A percentile compares a stretch with the other conserved stretches of the same genome.
Conservation (phyloP, 805 yeast genomes). For the Zygosaccharomyces pseudorouxii region DNA sequence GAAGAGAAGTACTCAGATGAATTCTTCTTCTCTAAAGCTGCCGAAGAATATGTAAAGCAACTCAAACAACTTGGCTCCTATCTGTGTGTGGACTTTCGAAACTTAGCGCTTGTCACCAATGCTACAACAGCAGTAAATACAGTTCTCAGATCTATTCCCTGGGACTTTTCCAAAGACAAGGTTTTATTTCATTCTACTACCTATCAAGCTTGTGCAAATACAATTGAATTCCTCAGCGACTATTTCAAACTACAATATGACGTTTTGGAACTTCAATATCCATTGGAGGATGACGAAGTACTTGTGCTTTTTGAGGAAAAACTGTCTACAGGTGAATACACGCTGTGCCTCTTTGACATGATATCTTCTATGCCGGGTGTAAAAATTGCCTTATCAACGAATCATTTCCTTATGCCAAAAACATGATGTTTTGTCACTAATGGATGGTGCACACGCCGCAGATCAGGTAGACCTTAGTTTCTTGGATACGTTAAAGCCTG, state of each 20-base stretch:
- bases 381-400: constrained; percentile 49
- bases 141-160: constrained; percentile 49
- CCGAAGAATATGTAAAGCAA: constrained; percentile 33
- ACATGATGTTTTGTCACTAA: constrained; percentile 46
- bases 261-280: constrained; percentile 41
- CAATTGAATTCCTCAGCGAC: constrained; percentile 40
- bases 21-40: constrained; percentile 34
- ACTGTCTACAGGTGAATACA: constrained; percentile 29
- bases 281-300: constrained; percentile 42
- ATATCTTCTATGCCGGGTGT: constrained; percentile 64
- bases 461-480: constrained; percentile 48
- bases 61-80: constrained; percentile 39
- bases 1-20: constrained; percentile 45
- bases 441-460: constrained; percentile 71
- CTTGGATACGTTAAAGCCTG: constrained; percentile 45
- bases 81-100: constrained; percentile 43
- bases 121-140: constrained; percentile 60
- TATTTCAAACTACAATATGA: constrained; percentile 36
- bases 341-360: constrained; percentile 50
- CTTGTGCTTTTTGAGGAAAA: constrained; percentile 33
- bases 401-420: constrained; percentile 44
- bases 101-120: constrained; percentile 51
- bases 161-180: constrained; percentile 43
- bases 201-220: constrained; percentile 53
- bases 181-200: constrained; percentile 48